Evolutionary conservation across 2,329 filamentous ascomycete genomes (phyloP).

Genomic region (Talaromyces funiculosus): DNA sequence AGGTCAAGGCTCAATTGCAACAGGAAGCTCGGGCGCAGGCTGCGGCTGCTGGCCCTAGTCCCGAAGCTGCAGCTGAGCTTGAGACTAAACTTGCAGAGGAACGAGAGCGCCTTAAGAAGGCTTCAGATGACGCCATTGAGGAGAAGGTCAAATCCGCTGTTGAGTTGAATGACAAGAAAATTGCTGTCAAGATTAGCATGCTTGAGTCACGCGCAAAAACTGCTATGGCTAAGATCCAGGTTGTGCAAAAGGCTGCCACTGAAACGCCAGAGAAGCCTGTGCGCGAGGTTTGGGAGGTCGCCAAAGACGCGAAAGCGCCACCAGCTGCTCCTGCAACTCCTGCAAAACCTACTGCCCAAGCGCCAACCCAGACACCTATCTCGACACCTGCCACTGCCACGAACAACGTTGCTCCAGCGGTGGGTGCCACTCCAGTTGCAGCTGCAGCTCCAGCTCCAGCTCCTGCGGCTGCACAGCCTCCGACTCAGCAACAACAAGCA

Average conservation of each 20-base stretch:
- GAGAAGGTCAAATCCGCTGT: slow-evolving; percentile 56
- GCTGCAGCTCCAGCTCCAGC: slow-evolving; percentile 1
- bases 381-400: not conserved
- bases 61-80: slow-evolving; percentile 33
- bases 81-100: slow-evolving; percentile 37
- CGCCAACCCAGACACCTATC: slow-evolving; percentile 1
- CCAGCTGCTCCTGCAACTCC: slow-evolving; percentile 30
- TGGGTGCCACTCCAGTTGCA: slow-evolving; percentile 2
- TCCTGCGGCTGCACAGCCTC: slow-evolving; percentile 6
- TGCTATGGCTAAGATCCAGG: slow-evolving; percentile 65
- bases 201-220: slow-evolving; percentile 61
- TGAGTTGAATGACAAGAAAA: slow-evolving; percentile 69
- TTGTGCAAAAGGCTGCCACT: slow-evolving; percentile 74
- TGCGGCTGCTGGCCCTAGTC: slow-evolving; percentile 23
- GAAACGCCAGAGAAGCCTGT: slow-evolving; percentile 82
- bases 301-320: slow-evolving; percentile 59
- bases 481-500: slow-evolving; percentile 16
- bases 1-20: slow-evolving; percentile 31
- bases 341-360: not conserved
- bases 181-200: slow-evolving; percentile 70
- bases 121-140: slow-evolving; percentile 53
- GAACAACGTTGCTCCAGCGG: not conserved
- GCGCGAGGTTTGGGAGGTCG: slow-evolving; percentile 77
- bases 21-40: slow-evolving; percentile 31
- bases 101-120: slow-evolving; percentile 38